Base-by-base conservation (phyloP, 179 eudicot genomes). In the Pouteria campechiana region DNA sequence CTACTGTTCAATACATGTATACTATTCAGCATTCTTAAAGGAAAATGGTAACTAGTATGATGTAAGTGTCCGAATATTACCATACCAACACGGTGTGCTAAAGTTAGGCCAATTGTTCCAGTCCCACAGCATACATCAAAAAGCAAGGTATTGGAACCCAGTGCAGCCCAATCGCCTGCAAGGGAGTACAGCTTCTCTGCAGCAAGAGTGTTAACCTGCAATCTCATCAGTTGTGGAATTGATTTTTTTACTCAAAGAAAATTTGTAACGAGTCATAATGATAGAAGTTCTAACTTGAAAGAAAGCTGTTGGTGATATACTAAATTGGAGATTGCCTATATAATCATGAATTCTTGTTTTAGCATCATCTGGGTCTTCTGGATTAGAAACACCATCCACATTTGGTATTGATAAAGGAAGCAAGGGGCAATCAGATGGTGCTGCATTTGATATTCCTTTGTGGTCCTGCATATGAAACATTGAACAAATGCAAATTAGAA, bases 51-150 rank as follows among this genome's bases (percentile, higher is more conserved):
- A n/a, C n/a, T n/a, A n/a, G n/a, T n/a, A n/a, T n/a, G n/a, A n/a
- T n/a, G n/a, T n/a, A n/a, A n/a, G n/a, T n/a, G n/a, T n/a, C n/a
- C n/a, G 24, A 54, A 31, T 55, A 69, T 79, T 88, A 84, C 97
- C 97, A 73, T 78, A 52, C 97, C 97, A 69, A 88, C 97, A 73
- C 72, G 92, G 54, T 75, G 73, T 44, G 97, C 97, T 52, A 88
- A 69, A 30, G 97, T 84, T 30, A 88, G 77, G 55, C 97, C 97
- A 55, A 88, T 88, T n/a, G 97, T 88, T 45, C 97, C 97, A 46
- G 97, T 84, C 38, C 97, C 97, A 57, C 97, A 88, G 60, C 97
- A 88, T 43, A 88, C 63, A 79, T 88, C 97, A 49, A 88, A 88
- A 30, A 88, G 93, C 63, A 88, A 67, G 47, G 88, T 88, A 55